Percentiles rank a stretch among this genome's conserved stretches.
phyloP scores from a whole-genome alignment of 345 rosid species.

The Theobroma cacao region DNA sequence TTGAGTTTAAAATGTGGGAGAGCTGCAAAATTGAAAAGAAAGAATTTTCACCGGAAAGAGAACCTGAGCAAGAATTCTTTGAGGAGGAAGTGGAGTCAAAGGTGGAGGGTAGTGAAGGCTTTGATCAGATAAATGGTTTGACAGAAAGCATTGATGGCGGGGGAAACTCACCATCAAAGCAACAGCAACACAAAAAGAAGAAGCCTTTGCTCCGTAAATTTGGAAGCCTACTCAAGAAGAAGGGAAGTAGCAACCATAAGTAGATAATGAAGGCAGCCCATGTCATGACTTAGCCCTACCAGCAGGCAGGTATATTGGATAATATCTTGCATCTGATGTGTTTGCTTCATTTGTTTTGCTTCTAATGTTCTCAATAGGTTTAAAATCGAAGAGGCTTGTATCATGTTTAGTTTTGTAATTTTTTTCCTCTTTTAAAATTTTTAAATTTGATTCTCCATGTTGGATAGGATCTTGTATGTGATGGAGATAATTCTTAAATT shows the following conservation, averaged over 20 bases:
- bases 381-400: slow-evolving; percentile 40
- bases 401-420: slow-evolving; percentile 25
- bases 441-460: slow-evolving; percentile 25
- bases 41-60: slow-evolving; percentile 79
- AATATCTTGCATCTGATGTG: slow-evolving; percentile 33
- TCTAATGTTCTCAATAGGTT: slow-evolving; percentile 32
- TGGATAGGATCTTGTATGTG: slow-evolving; percentile 34
- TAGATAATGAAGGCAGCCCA: slow-evolving; percentile 28
- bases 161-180: slow-evolving; percentile 45
- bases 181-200: slow-evolving; percentile 80
- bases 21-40: slow-evolving; percentile 97
- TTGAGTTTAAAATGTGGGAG: slow-evolving; percentile 95
- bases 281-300: slow-evolving; percentile 24
- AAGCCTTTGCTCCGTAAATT: slow-evolving; percentile 87
- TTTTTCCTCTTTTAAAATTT: neutral
- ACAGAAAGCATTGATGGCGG: slow-evolving; percentile 55
- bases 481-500: slow-evolving; percentile 20
- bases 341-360: slow-evolving; percentile 31
- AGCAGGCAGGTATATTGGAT: slow-evolving; percentile 32
- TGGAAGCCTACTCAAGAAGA: slow-evolving; percentile 94
- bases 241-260: slow-evolving; percentile 61
- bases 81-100: slow-evolving; percentile 77
- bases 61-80: slow-evolving; percentile 60
- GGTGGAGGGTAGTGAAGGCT: slow-evolving; percentile 56
- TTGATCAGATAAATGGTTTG: slow-evolving; percentile 63